Evolutionary conservation across 352 stramenopile species (phyloP).

Genomic region (Pythium phragmitis): DNA sequence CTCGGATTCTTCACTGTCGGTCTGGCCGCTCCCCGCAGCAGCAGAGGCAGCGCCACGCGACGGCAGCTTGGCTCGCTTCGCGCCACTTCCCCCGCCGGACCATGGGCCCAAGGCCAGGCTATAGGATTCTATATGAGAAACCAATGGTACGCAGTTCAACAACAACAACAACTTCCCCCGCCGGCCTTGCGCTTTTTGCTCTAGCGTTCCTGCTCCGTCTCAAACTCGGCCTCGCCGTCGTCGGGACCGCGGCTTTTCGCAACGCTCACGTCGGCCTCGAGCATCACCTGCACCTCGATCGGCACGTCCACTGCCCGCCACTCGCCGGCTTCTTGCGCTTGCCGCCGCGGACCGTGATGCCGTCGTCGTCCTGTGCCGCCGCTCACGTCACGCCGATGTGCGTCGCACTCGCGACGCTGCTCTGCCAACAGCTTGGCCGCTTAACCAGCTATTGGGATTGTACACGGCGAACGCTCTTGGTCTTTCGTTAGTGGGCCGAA

Average conservation of each 20-base stretch:
- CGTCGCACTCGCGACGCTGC: not conserved
- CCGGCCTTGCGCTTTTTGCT: conserved; percentile 61
- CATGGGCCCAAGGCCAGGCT: too few relatives aligned
- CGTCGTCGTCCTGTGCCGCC: not conserved
- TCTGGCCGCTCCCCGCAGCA: conserved; percentile 6
- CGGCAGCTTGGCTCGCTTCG: conserved; percentile 81
- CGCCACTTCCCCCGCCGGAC: too few relatives aligned
- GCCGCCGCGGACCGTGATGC: not conserved
- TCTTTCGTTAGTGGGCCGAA: too few relatives aligned
- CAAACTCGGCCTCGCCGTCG: conserved; percentile 56
- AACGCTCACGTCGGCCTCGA: conserved; percentile 64
- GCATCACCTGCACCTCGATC: conserved; percentile 85
- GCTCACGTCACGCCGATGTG: not conserved
- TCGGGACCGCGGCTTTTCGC: conserved; percentile 26
- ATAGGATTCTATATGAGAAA: too few relatives aligned
- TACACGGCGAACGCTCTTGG: too few relatives aligned
- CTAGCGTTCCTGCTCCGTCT: conserved; percentile 50
- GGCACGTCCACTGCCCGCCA: conserved; percentile 47
- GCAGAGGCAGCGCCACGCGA: conserved; percentile 33
- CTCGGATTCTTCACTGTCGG: conserved; percentile 32
- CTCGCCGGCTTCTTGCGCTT: conserved; percentile 4
- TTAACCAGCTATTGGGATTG: too few relatives aligned
- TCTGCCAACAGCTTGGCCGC: too few relatives aligned
- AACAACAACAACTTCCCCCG: too few relatives aligned
- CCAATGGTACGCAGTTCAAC: too few relatives aligned